phyloP scores from a whole-genome alignment of 2,329 filamentous ascomycete genomes.

The Paecilomyces fulvus region DNA sequence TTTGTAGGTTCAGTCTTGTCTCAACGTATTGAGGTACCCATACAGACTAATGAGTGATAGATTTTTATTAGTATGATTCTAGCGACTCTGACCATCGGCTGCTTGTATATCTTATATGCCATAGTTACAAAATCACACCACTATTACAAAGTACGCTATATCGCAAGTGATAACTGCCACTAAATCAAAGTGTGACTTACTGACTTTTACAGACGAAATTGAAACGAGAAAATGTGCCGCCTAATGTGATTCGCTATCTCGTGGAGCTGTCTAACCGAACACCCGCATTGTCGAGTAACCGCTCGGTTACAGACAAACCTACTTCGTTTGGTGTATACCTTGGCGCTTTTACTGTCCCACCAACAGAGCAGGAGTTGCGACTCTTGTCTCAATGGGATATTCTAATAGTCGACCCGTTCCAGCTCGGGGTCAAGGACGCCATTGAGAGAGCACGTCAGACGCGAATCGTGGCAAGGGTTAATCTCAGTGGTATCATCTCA shows the following conservation, averaged over 20 bases:
- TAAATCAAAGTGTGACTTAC: not conserved
- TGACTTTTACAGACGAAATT: conserved; percentile 14
- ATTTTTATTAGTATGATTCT: conserved; percentile 27
- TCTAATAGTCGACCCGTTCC: conserved; percentile 36
- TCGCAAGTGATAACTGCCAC: not conserved
- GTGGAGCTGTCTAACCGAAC: conserved; percentile 13
- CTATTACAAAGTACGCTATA: conserved; percentile 20
- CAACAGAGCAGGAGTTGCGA: conserved; percentile 21
- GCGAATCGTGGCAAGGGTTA: conserved; percentile 26
- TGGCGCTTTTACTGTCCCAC: conserved; percentile 27
- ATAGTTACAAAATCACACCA: conserved; percentile 11
- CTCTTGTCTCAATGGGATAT: conserved; percentile 37
- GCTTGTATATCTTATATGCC: conserved; percentile 22
- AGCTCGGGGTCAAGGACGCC: conserved; percentile 26
- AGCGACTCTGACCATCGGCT: conserved; percentile 19
- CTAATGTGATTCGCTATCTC: conserved; percentile 15
- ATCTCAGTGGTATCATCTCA: conserved; percentile 15
- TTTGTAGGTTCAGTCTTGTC: conserved; percentile 22
- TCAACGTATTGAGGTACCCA: not conserved
- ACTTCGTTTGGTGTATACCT: conserved; percentile 37
- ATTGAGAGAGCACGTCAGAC: conserved; percentile 14
- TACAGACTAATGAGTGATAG: conserved; percentile 16
- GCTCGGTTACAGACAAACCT: conserved; percentile 15
- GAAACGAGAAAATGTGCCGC: conserved; percentile 15
- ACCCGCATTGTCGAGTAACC: conserved; percentile 12